phyloP scores from a whole-genome alignment of 495 filamentous ascomycete genomes.

The Filosporella fistucella region DNA sequence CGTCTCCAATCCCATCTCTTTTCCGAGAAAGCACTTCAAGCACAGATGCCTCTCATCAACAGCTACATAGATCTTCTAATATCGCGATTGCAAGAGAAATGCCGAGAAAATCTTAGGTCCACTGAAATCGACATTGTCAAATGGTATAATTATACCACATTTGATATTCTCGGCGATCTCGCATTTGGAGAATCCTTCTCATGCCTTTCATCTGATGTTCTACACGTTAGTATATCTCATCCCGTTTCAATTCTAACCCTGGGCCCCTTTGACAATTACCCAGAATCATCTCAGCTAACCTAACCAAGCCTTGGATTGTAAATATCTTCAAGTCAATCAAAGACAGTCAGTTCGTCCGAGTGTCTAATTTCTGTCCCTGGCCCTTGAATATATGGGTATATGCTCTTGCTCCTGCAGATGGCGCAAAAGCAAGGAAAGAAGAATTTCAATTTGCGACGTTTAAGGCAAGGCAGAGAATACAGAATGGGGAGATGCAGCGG shows the following conservation, averaged over 20 bases:
- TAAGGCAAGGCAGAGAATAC: background rate
- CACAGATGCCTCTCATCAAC: background rate
- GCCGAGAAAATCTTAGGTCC: too few relatives aligned
- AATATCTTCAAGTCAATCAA: background rate
- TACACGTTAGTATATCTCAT: slow-evolving; percentile 22
- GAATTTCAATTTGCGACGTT: slow-evolving; percentile 2
- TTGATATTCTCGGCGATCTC: slow-evolving; percentile 44
- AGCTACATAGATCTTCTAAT: background rate
- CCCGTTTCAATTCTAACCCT: background rate
- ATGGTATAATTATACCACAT: slow-evolving; percentile 35
- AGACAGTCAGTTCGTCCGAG: background rate
- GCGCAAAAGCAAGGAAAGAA: background rate
- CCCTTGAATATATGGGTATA: too few relatives aligned
- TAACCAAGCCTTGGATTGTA: slow-evolving; percentile 8
- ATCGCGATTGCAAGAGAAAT: background rate
- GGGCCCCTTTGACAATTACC: too few relatives aligned
- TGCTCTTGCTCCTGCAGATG: too few relatives aligned
- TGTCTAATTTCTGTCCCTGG: background rate
- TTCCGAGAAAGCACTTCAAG: background rate
- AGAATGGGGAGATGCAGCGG: background rate
- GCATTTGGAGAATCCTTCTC: slow-evolving; percentile 33
- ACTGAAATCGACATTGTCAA: background rate
- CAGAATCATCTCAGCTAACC: too few relatives aligned
- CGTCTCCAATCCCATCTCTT: background rate
- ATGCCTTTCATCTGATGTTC: slow-evolving; percentile 24